Evolutionary conservation across 371 early-diverging fungal genomes (phyloP).

Genomic region (Syncephalastrum sp.): DNA sequence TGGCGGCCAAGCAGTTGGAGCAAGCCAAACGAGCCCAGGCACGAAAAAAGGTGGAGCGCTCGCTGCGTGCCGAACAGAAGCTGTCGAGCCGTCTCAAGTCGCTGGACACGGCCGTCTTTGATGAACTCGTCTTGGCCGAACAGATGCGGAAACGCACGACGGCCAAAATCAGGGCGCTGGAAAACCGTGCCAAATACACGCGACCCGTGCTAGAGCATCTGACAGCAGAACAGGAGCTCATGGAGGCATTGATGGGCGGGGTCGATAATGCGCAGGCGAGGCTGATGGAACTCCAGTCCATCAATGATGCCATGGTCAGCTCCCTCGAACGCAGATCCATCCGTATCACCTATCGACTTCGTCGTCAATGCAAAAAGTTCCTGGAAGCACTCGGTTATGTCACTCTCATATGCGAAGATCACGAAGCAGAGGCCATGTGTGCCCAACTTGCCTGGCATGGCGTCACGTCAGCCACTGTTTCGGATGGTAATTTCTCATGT

Average conservation of each 20-base stretch:
- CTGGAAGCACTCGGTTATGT: constrained; percentile 52
- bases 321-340: constrained; percentile 53
- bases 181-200: too few relatives aligned
- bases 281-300: too few relatives aligned
- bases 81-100: too few relatives aligned
- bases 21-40: constrained; percentile 28
- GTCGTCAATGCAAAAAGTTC: constrained; percentile 51
- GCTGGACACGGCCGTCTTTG: too few relatives aligned
- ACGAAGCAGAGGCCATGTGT: constrained; percentile 74
- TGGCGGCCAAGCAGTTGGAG: constrained; percentile 53
- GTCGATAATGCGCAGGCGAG: too few relatives aligned
- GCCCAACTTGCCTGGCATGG: constrained; percentile 50
- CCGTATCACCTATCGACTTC: constrained; percentile 47
- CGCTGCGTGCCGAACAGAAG: constrained; percentile 8
- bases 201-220: too few relatives aligned
- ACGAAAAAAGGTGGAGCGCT: constrained; percentile 30
- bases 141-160: too few relatives aligned
- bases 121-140: too few relatives aligned
- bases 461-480: constrained; percentile 56
- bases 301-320: not conserved
- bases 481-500: constrained; percentile 57
- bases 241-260: too few relatives aligned
- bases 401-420: constrained; percentile 42
- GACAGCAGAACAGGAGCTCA: too few relatives aligned
- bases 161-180: too few relatives aligned